Evolutionary conservation across 345 rosid genomes (phyloP).

Genomic region (Eucalyptus sp.): DNA sequence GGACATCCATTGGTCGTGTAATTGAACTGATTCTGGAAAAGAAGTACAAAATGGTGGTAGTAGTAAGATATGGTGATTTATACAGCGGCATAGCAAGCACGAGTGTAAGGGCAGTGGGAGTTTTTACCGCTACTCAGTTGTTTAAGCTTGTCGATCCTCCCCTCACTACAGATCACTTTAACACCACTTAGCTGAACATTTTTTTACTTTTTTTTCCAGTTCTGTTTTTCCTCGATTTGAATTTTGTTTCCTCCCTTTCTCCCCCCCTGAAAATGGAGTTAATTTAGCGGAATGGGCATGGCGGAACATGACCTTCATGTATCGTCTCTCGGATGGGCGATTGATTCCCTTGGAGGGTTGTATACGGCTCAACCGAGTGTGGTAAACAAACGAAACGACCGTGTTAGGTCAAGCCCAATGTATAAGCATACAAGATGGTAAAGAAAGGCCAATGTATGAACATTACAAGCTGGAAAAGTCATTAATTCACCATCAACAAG

Average conservation of each 20-base stretch:
- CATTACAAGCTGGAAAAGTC: background rate
- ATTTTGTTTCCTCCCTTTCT: background rate
- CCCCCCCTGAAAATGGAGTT: background rate
- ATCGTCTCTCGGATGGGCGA: background rate
- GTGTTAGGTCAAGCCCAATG: background rate
- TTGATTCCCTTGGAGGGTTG: background rate
- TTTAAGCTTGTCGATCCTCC: slow-evolving; percentile 14
- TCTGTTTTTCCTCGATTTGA: background rate
- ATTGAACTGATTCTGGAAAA: slow-evolving; percentile 48
- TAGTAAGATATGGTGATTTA: slow-evolving; percentile 25
- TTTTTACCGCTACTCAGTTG: slow-evolving; percentile 48
- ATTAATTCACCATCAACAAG: background rate
- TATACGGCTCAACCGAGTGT: background rate
- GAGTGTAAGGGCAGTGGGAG: slow-evolving; percentile 37
- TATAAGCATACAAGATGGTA: background rate
- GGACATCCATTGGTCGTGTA: slow-evolving; percentile 39
- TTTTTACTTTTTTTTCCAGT: background rate
- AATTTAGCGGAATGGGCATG: background rate
- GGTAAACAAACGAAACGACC: background rate
- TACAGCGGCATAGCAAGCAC: slow-evolving; percentile 12
- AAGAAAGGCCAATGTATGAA: background rate
- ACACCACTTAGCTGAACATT: background rate
- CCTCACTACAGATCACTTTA: background rate
- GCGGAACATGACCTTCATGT: slow-evolving; percentile 1
- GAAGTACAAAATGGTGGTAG: slow-evolving; percentile 54